Evolutionary conservation across 441 rosid species (phyloP).

Genomic region (Flueggea neowawraea): DNA sequence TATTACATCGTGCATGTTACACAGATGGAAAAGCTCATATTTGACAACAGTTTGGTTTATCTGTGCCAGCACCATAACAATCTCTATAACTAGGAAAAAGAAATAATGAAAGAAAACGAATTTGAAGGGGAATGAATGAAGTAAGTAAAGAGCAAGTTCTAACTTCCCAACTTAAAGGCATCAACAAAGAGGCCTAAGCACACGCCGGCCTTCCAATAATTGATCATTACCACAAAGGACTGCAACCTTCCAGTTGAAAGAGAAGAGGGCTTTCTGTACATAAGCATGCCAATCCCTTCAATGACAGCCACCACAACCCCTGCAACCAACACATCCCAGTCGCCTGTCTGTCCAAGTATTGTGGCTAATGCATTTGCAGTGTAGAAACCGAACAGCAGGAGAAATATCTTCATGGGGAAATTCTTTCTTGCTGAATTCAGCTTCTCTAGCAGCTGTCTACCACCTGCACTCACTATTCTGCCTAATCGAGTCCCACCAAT

Average conservation of each 20-base stretch:
- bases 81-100: not conserved
- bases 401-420: constrained; percentile 87
- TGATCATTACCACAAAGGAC: constrained; percentile 75
- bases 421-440: constrained; percentile 81
- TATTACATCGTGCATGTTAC: too few species aligned
- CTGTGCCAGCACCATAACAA: too few species aligned
- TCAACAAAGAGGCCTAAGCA: constrained; percentile 97
- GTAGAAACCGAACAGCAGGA: constrained; percentile 87
- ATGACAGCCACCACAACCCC: constrained; percentile 94
- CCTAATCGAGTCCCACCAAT: constrained; percentile 83
- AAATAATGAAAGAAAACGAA: not conserved
- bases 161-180: constrained; percentile 96
- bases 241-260: constrained; percentile 49
- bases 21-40: too few species aligned
- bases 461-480: constrained; percentile 84
- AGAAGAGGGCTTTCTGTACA: constrained; percentile 63
- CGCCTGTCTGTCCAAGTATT: constrained; percentile 97
- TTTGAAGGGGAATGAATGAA: not conserved
- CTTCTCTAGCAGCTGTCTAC: constrained; percentile 72
- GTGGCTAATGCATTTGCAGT: constrained; percentile 97
- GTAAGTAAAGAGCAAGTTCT: constrained; percentile 6
- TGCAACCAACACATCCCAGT: constrained; percentile 94
- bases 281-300: constrained; percentile 90
- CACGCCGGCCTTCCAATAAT: constrained; percentile 97
- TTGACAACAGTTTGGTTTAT: too few species aligned